phyloP scores from a whole-genome alignment of 75 land plant genomes.

The Chamaecyparis obtusa region DNA sequence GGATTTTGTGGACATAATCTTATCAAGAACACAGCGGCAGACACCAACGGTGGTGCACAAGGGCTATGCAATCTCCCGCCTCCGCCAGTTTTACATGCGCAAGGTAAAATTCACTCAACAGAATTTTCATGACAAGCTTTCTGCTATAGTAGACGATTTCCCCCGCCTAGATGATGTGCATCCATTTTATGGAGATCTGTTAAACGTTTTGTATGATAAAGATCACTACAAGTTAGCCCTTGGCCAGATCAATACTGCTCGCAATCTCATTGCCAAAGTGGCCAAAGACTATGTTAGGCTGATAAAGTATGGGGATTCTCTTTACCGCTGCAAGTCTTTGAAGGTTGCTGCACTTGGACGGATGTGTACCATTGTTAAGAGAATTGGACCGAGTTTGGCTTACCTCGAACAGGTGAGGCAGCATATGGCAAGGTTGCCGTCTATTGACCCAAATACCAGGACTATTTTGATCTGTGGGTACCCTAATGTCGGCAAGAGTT shows the following conservation, averaged over 20 bases:
- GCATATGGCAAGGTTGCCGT: conserved; percentile 93
- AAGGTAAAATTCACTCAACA: conserved; percentile 87
- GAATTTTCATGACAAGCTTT: conserved; percentile 86
- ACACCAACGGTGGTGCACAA: conserved; percentile 97
- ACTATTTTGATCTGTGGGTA: conserved; percentile 92
- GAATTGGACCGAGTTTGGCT: conserved; percentile 83
- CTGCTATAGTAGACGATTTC: conserved; percentile 84
- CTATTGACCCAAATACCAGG: conserved; percentile 88
- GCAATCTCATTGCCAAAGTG: conserved; percentile 77
- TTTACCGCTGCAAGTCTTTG: conserved; percentile 83
- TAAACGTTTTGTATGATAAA: conserved; percentile 86
- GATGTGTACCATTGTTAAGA: conserved; percentile 90
- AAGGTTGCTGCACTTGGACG: conserved; percentile 94
- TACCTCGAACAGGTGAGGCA: conserved; percentile 89
- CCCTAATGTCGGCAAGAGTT: conserved; percentile 95
- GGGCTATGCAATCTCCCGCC: conserved; percentile 82
- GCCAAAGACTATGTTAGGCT: conserved; percentile 80
- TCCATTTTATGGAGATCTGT: conserved; percentile 87
- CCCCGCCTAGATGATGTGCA: conserved; percentile 89
- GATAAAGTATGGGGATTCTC: conserved; percentile 92
- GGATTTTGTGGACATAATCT: conserved; percentile 85
- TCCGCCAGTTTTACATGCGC: conserved; percentile 95
- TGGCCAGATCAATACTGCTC: conserved; percentile 88
- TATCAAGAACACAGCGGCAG: conserved; percentile 95
- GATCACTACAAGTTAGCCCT: conserved; percentile 98